Percentiles rank a stretch among this genome's conserved stretches.
Conservation (phyloP, 2,329 filamentous ascomycete genomes). For the Epichloe hybrida region DNA sequence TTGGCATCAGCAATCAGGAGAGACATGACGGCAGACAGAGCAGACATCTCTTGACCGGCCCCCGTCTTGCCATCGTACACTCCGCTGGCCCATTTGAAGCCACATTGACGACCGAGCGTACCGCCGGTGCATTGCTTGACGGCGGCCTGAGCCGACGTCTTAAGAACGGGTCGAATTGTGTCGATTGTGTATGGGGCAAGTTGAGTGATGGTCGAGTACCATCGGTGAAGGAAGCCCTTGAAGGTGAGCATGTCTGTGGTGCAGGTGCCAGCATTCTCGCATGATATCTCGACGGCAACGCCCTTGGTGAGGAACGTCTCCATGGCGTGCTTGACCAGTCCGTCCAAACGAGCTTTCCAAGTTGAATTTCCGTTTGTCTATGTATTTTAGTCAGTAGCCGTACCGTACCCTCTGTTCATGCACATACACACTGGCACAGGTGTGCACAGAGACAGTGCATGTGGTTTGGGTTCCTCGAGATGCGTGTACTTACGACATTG, state of each 20-base stretch:
- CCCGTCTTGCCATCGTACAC: constrained; percentile 40
- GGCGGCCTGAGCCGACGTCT: constrained; percentile 38
- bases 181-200: constrained; percentile 39
- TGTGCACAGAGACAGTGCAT: too few species aligned
- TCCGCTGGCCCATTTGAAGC: constrained; percentile 38
- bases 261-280: constrained; percentile 41
- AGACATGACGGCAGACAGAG: constrained; percentile 39
- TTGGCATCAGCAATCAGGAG: constrained; percentile 31
- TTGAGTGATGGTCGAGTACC: constrained; percentile 39
- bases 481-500: constrained; percentile 31
- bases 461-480: not conserved
- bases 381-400: not conserved
- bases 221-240: constrained; percentile 46
- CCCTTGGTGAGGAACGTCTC: constrained; percentile 39
- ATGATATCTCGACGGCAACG: constrained; percentile 47
- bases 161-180: constrained; percentile 37
- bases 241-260: constrained; percentile 50
- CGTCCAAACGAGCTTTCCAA: constrained; percentile 38
- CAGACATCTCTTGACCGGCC: constrained; percentile 48
- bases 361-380: constrained; percentile 33
- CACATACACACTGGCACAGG: too few species aligned
- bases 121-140: constrained; percentile 41
- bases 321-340: constrained; percentile 23
- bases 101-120: constrained; percentile 33
- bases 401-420: not conserved